Conservation (phyloP, 768 basidiomycete genomes). For the Kwoniella newhampshirensis region DNA sequence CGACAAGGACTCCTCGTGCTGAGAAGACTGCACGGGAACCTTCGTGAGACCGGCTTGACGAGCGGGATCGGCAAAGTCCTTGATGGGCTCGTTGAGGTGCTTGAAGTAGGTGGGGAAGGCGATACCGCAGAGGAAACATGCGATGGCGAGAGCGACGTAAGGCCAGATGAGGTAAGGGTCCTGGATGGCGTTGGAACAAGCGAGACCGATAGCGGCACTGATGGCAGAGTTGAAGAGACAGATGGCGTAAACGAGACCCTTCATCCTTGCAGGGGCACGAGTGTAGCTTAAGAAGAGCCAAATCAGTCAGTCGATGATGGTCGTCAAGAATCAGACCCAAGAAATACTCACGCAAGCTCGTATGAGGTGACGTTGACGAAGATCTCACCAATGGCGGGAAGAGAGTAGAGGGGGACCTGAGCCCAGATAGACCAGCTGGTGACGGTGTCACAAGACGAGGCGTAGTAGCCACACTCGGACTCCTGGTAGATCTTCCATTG, state of each 20-base stretch:
- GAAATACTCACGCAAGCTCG: no score
- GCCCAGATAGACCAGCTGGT: slow-evolving; percentile 42
- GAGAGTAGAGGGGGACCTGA: slow-evolving; percentile 43
- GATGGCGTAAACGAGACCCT: slow-evolving; percentile 52
- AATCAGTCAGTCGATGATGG: neutral
- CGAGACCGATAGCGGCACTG: slow-evolving; percentile 45
- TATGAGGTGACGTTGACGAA: slow-evolving; percentile 52
- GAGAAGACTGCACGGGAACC: neutral
- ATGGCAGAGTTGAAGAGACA: slow-evolving; percentile 49
- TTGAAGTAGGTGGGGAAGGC: slow-evolving; percentile 45
- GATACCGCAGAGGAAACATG: slow-evolving; percentile 34
- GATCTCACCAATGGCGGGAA: slow-evolving; percentile 44
- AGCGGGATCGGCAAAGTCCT: slow-evolving; percentile 29
- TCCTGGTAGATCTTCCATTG: slow-evolving; percentile 51
- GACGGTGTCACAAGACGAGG: slow-evolving; percentile 40
- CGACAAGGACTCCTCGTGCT: no score
- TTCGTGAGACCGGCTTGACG: slow-evolving; percentile 36
- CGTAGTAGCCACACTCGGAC: slow-evolving; percentile 49
- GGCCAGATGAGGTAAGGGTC: slow-evolving; percentile 53
- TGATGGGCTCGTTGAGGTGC: slow-evolving; percentile 44
- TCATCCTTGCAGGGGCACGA: slow-evolving; percentile 51
- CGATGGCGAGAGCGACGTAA: slow-evolving; percentile 38
- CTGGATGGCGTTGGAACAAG: slow-evolving; percentile 41
- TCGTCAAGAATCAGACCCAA: neutral
- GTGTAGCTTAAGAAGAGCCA: slow-evolving; percentile 38